These are phyloP conservation scores for Globisporangium paroecandrum DNA, from an alignment of 352 stramenopile genomes.

Conservation along the genomic window DNA sequence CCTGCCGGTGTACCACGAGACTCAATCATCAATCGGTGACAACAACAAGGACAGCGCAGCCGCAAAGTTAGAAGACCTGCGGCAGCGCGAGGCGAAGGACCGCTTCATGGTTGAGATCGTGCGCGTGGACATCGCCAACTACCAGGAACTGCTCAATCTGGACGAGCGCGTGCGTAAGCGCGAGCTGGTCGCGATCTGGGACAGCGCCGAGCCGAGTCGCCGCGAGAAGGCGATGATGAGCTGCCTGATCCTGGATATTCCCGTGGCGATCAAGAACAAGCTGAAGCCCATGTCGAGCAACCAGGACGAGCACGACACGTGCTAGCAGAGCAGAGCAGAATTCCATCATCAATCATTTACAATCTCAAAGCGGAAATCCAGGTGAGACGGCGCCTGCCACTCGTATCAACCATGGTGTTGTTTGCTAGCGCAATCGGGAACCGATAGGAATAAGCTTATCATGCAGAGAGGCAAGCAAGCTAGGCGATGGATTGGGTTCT, in stretches of 20 bases:
- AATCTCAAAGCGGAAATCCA: neutral
- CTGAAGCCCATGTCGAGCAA: neutral
- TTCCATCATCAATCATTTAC: neutral
- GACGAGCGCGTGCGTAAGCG: slow-evolving; percentile 33
- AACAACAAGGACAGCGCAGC: neutral
- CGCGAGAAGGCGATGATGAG: slow-evolving; percentile 37
- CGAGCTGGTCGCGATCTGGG: slow-evolving; percentile 48
- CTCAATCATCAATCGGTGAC: neutral
- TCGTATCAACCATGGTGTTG: neutral
- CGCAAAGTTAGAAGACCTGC: slow-evolving; percentile 17
- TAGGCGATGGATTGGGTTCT: neutral
- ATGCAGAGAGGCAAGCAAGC: neutral
- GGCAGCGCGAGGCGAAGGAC: slow-evolving; percentile 58
- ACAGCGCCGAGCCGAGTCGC: slow-evolving; percentile 20
- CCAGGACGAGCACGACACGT: slow-evolving; percentile 13
- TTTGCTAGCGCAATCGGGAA: neutral
- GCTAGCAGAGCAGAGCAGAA: slow-evolving; percentile 1
- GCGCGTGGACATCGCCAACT: slow-evolving; percentile 37
- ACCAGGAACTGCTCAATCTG: slow-evolving; percentile 34
- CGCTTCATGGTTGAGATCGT: slow-evolving; percentile 71
- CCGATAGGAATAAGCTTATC: neutral
- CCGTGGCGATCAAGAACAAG: neutral
- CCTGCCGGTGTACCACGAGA: slow-evolving; percentile 29
- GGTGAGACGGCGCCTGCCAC: neutral
- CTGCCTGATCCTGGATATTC: slow-evolving; percentile 24